A percentile compares a stretch with the other conserved stretches of the same genome.
Evolutionary conservation across 805 yeast genomes (phyloP).

Genomic region (Lachancea kluyveri): DNA sequence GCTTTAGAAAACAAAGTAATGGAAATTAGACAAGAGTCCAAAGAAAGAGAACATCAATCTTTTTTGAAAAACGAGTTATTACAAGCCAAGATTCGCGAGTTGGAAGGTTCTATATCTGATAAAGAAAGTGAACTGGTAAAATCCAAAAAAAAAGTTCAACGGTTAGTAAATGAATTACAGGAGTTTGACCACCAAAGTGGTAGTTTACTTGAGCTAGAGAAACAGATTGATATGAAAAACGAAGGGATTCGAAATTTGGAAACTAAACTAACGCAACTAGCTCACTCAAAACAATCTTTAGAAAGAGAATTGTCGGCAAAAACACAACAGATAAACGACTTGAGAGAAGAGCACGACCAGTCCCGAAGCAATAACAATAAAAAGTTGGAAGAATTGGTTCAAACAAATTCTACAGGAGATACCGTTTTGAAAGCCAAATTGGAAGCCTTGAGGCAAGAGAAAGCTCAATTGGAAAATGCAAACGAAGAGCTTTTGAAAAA

Average conservation of each 20-base stretch:
- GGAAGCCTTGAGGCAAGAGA: too few species aligned
- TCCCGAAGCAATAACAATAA: background rate
- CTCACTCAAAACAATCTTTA: conserved; percentile 6
- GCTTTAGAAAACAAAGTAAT: conserved; percentile 5
- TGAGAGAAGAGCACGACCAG: background rate
- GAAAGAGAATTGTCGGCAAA: conserved; percentile 4
- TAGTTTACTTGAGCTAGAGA: conserved; percentile 9
- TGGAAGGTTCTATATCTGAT: conserved; percentile 10
- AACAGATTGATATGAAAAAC: conserved; percentile 6
- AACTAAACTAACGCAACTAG: conserved; percentile 8
- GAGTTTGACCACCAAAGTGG: conserved; percentile 17
- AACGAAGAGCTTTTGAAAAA: too few species aligned
- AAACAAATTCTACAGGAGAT: too few species aligned
- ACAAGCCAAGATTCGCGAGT: conserved; percentile 10
- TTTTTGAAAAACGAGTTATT: conserved; percentile 7
- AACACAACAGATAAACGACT: background rate
- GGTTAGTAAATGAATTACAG: conserved; percentile 12
- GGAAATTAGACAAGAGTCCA: conserved; percentile 4
- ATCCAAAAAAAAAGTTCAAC: conserved; percentile 10
- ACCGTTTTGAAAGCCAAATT: too few species aligned
- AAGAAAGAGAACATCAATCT: conserved; percentile 8
- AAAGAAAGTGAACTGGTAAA: conserved; percentile 13
- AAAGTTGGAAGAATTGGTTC: background rate
- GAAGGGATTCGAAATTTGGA: conserved; percentile 7
- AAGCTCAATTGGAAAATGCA: too few species aligned